Evolutionary conservation across 1,139 yeast species (phyloP), one percentile per base, ranked within the genome.

Genomic region (Zygoascus sp.): DNA sequence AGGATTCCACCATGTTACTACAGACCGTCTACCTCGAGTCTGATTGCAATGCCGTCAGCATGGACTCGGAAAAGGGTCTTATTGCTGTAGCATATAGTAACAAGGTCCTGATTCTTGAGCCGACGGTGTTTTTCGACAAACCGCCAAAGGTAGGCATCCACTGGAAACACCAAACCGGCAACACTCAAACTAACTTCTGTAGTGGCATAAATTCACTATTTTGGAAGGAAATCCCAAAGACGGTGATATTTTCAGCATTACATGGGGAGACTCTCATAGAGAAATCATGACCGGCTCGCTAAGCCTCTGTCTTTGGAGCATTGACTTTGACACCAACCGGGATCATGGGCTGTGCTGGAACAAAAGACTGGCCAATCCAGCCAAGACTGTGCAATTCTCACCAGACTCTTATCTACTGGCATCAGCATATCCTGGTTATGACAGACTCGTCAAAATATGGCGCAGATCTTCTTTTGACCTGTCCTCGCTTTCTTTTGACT

Each of bases 361-460:
- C 22, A 53, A 55, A 46, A 36, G 36, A 35, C 53, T 64, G 15
- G 65, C 89, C 0, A 71, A 71, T 35, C 81, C 87, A 0, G 79
- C 81, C 0, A 73, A 74, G 46, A 61, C 67, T 42, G 75, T 81
- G 5, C 68, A 70, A 32, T 76, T 82, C 39, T 79, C 94, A 0
- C 79, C 77, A 20, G 83, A 83, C 54, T 79, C 88, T 0, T 77
- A 76, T 49, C 70, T 81, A 43, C 78, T 90, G 21, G 83, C 90
- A 3, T 75, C 83, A 44, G 73, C 78, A 41, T 54, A 61, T 13
- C 81, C 82, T 0, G 68, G 67, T 40, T 77, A 75, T 59, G 96
- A 87, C 60, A 70, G 75, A 42, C 68, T 83, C 11, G 80, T 86
- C 28, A 87, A 86, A 60, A 73, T 89, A 3, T 90, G 96, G 96